Base-by-base conservation (phyloP, 2,329 filamentous ascomycete genomes). In the Diaporthe destruens region DNA sequence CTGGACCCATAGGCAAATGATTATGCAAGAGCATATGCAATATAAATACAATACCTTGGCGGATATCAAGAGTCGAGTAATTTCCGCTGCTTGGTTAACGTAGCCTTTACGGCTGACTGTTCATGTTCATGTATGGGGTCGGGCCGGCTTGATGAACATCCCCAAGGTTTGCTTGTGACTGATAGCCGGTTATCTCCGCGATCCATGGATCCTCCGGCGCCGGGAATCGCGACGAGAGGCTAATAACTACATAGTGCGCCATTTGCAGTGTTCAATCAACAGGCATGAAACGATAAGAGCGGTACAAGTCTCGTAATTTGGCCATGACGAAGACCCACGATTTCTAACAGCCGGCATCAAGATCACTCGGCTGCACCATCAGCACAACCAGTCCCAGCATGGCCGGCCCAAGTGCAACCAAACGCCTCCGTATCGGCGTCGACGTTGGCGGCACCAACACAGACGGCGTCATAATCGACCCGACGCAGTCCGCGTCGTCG, bases 391-490 rank as follows among this genome's bases (percentile, higher is more conserved):
- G 6, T 2, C 18, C 5, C 29, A 23, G 23, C 20, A 61, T 61
- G 67, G 55, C 32, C 23, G 25, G 9, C 1, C 55, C 44, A 32
- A 32, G 18, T 11, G 32, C 51, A 3, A 39, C 7, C n/a, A 68
- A 65, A 6, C 75, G 76, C 42, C 78, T 85, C 12, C 82, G 84
- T 67, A 84, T 86, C 44, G 84, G 84, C 59, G 83, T 86, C 54
- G 85, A 86, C 69, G 85, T 86, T 6, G 85, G 85, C 59, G 86
- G 85, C 34, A 89, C 87, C 59, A 89, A 88, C 75, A 89, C 87
- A 8, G 87, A 89, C 71, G 86, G 85, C 16, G 86, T 87, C 32
- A 79, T 88, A 23, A 80, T 89, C 20, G 85, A 88, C 72, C 85
- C 83, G 2, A 74, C 79, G 12, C 77, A 79, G 36, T 77, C 80